phyloP scores from a whole-genome alignment of 1,139 yeast genomes.

The Geotrichum histeridarum region DNA sequence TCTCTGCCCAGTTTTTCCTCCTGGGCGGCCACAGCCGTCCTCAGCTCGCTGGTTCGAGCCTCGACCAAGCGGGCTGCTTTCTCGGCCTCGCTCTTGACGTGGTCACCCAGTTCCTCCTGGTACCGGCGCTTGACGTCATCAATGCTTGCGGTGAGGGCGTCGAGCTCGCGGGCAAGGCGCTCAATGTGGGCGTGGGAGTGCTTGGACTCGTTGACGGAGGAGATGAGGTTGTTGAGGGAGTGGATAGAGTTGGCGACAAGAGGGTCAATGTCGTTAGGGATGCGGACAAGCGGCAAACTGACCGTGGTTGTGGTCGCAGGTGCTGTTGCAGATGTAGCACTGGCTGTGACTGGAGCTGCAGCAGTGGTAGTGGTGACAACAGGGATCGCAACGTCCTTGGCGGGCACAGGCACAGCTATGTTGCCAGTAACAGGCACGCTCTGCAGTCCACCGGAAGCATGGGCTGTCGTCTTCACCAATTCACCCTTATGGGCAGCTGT shows the following conservation, averaged over 20 bases:
- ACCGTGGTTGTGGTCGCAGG: conserved; percentile 4
- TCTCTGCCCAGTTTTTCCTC: conserved; percentile 52
- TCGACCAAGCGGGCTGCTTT: conserved; percentile 14
- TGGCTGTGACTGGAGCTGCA: conserved; percentile 5
- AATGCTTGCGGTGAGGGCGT: conserved; percentile 31
- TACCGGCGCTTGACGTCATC: conserved; percentile 26
- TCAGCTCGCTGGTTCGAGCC: conserved; percentile 30
- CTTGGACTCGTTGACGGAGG: conserved; percentile 45
- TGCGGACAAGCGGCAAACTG: conserved; percentile 29
- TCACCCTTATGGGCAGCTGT: neutral
- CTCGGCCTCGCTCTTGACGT: conserved; percentile 24
- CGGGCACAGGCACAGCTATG: neutral
- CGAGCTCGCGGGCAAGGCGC: conserved; percentile 29
- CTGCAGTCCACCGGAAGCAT: conserved; percentile 1
- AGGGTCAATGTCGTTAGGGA: conserved; percentile 41
- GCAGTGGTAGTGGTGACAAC: neutral
- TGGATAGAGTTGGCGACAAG: conserved; percentile 46
- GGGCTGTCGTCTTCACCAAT: neutral
- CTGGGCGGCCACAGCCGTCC: conserved; percentile 44
- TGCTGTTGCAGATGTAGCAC: neutral
- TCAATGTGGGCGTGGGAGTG: conserved; percentile 31
- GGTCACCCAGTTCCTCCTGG: conserved; percentile 27
- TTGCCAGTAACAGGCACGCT: conserved; percentile 10
- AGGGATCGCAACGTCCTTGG: neutral
- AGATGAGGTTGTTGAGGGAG: conserved; percentile 51